Conservation (phyloP, 805 yeast species). For the Yueomyces sinensis region DNA sequence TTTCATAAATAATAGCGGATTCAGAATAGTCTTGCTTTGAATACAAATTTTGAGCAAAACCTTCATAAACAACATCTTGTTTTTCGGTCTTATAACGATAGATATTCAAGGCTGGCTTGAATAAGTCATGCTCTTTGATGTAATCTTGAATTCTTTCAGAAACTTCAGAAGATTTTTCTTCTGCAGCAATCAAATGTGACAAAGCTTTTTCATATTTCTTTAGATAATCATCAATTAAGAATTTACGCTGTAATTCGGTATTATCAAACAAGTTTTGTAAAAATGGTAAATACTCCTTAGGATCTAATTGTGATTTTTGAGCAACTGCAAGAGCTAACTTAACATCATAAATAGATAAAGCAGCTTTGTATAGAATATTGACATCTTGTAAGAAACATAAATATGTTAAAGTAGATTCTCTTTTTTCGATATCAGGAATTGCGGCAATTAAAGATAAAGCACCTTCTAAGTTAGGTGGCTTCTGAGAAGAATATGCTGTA, state of each 20-base stretch:
- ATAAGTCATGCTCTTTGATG: conserved; percentile 56
- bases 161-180: conserved; percentile 20
- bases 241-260: conserved; percentile 51
- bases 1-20: conserved; percentile 71
- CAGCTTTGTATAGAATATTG: conserved; percentile 62
- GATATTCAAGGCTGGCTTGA: conserved; percentile 50
- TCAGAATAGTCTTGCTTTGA: conserved; percentile 48
- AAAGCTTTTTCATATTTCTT: conserved; percentile 59
- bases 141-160: conserved; percentile 53
- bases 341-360: conserved; percentile 74
- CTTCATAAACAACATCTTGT: conserved; percentile 38
- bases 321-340: conserved; percentile 73
- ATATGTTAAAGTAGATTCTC: conserved; percentile 63
- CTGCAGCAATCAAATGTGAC: conserved; percentile 42
- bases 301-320: conserved; percentile 95
- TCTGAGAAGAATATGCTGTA: conserved; percentile 86
- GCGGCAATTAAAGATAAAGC: conserved; percentile 57
- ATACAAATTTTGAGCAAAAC: conserved; percentile 52
- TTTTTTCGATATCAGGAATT: conserved; percentile 33
- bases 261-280: conserved; percentile 66
- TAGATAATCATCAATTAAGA: conserved; percentile 68
- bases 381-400: conserved; percentile 86
- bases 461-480: conserved; percentile 69
- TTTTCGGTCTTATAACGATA: conserved; percentile 45
- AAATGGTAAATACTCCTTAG: conserved; percentile 91